These are phyloP conservation scores for Nidularia pulvinata DNA, from an alignment of 768 basidiomycete species.

Conservation along the genomic window DNA sequence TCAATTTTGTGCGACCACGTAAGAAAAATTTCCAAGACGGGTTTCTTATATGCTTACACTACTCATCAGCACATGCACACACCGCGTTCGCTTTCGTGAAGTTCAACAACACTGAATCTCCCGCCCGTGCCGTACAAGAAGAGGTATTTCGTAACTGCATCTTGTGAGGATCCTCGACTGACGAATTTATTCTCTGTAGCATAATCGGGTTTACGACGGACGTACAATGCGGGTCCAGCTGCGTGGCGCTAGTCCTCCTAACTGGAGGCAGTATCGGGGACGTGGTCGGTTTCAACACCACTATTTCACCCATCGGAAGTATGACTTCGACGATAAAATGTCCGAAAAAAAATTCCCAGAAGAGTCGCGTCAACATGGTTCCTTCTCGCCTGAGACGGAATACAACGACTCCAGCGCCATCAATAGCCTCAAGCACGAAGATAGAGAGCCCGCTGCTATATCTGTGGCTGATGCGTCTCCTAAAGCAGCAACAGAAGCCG, in stretches of 20 bases:
- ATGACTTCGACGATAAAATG: too few species aligned
- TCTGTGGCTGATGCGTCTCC: not conserved
- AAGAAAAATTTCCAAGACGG: too few species aligned
- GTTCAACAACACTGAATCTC: slow-evolving; percentile 61
- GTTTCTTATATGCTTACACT: not conserved
- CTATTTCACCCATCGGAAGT: too few species aligned
- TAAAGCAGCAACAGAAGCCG: not conserved
- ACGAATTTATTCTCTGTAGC: slow-evolving; percentile 43
- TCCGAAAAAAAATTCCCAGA: too few species aligned
- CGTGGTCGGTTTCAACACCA: slow-evolving; percentile 43
- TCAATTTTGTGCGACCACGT: slow-evolving; percentile 71
- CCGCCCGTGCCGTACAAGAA: slow-evolving; percentile 64
- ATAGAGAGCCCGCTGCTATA: not conserved
- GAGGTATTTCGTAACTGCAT: slow-evolving; percentile 41
- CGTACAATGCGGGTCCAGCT: slow-evolving; percentile 77
- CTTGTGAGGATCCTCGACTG: slow-evolving; percentile 1
- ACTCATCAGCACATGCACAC: slow-evolving; percentile 51
- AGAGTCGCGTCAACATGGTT: too few species aligned
- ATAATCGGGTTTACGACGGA: slow-evolving; percentile 68
- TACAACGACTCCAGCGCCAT: too few species aligned
- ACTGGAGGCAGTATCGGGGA: slow-evolving; percentile 45
- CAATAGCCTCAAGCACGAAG: too few species aligned
- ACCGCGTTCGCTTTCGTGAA: slow-evolving; percentile 82
- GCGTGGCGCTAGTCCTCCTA: slow-evolving; percentile 64
- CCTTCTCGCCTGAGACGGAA: too few species aligned